Percentiles rank a stretch among this genome's conserved stretches.
phyloP scores from a whole-genome alignment of 2,329 filamentous ascomycete genomes.

The Talaromyces amestolkiae region DNA sequence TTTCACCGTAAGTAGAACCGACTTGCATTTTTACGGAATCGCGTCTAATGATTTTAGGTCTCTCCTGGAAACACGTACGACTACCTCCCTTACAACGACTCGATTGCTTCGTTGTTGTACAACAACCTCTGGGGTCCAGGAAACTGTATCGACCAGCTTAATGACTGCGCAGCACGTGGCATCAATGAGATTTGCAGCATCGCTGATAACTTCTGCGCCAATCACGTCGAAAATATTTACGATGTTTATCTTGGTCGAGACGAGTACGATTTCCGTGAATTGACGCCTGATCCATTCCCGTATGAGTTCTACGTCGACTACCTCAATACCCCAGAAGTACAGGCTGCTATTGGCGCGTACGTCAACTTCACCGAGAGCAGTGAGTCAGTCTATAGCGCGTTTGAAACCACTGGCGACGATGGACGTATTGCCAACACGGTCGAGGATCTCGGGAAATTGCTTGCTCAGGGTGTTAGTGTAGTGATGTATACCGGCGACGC shows the following conservation, averaged over 20 bases:
- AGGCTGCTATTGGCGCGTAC: slow-evolving; percentile 58
- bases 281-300: slow-evolving; percentile 53
- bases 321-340: slow-evolving; percentile 57
- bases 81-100: slow-evolving; percentile 40
- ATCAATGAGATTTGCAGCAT: slow-evolving; percentile 51
- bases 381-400: slow-evolving; percentile 46
- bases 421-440: slow-evolving; percentile 42
- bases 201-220: slow-evolving; percentile 54
- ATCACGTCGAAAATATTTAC: slow-evolving; percentile 48
- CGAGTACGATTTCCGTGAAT: slow-evolving; percentile 59
- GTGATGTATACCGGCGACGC: slow-evolving; percentile 59
- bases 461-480: slow-evolving; percentile 58
- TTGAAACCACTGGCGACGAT: slow-evolving; percentile 50
- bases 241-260: slow-evolving; percentile 50
- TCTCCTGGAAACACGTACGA: slow-evolving; percentile 39
- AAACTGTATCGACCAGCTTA: slow-evolving; percentile 59
- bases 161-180: slow-evolving; percentile 54
- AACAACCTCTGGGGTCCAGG: slow-evolving; percentile 60
- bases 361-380: slow-evolving; percentile 56
- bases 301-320: slow-evolving; percentile 54
- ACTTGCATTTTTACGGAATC: not conserved
- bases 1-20: slow-evolving; percentile 26
- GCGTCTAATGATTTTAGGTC: slow-evolving; percentile 21
- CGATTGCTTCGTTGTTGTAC: slow-evolving; percentile 52
- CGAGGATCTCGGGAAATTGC: slow-evolving; percentile 49